Evolutionary conservation across 2,329 filamentous ascomycete genomes (phyloP).

Genomic region (Aspergillus unguis): DNA sequence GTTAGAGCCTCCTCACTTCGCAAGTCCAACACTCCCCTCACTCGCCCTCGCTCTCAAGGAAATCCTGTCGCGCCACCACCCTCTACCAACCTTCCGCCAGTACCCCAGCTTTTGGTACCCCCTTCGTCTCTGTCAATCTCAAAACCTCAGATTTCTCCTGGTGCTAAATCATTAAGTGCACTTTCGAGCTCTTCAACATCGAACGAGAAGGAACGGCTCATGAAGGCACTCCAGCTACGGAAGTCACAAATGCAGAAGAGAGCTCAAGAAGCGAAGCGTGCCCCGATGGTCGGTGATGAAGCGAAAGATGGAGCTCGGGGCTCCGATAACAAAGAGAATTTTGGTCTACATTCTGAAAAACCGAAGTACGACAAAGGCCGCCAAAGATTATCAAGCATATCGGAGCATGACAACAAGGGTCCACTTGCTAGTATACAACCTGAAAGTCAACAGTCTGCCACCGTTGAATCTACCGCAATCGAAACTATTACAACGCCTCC

Average conservation of each 20-base stretch:
- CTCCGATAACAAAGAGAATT: slow-evolving; percentile 25
- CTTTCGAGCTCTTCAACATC: slow-evolving; percentile 60
- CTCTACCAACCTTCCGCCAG: slow-evolving; percentile 30
- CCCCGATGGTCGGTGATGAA: slow-evolving; percentile 18
- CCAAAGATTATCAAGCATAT: slow-evolving; percentile 8
- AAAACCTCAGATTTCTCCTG: slow-evolving; percentile 36
- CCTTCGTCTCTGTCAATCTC: slow-evolving; percentile 35
- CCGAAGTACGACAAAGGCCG: slow-evolving; percentile 11
- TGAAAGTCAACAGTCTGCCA: slow-evolving; percentile 10
- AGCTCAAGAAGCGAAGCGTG: slow-evolving; percentile 30
- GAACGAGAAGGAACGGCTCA: slow-evolving; percentile 83
- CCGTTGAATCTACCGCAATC: slow-evolving; percentile 4
- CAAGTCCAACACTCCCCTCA: slow-evolving; percentile 48
- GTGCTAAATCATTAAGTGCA: slow-evolving; percentile 45
- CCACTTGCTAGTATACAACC: slow-evolving; percentile 15
- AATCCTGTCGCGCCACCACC: slow-evolving; percentile 31
- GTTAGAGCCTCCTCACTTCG: slow-evolving; percentile 60
- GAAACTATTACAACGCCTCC: slow-evolving; percentile 2
- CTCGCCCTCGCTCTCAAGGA: slow-evolving; percentile 45
- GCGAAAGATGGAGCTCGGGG: slow-evolving; percentile 12
- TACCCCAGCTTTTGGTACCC: slow-evolving; percentile 40
- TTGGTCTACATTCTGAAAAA: slow-evolving; percentile 23
- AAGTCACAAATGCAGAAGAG: slow-evolving; percentile 67
- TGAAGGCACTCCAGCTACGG: slow-evolving; percentile 89
- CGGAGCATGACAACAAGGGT: slow-evolving; percentile 16